phyloP scores from a whole-genome alignment of 2,329 filamentous ascomycete genomes.

The Neofusicoccum parvum region DNA sequence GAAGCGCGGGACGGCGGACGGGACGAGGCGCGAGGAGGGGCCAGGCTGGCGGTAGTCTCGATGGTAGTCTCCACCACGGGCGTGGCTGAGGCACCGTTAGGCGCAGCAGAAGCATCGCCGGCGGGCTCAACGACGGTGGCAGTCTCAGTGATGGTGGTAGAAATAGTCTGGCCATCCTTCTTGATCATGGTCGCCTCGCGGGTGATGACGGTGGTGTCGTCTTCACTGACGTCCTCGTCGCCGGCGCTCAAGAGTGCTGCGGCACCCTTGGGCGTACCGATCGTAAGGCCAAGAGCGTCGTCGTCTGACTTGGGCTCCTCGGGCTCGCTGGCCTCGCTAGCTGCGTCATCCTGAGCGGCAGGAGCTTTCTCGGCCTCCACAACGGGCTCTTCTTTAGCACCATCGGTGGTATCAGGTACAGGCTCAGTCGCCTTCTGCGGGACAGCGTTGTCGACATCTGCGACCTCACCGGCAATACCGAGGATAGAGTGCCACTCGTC shows the following conservation, averaged over 20 bases:
- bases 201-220: neutral
- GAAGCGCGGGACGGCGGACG: neutral
- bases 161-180: slow-evolving; percentile 4
- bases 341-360: neutral
- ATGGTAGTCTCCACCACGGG: neutral
- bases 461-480: slow-evolving; percentile 41
- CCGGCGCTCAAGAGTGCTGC: slow-evolving; percentile 6
- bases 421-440: slow-evolving; percentile 2
- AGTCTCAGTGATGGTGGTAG: neutral
- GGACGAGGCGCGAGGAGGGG: neutral
- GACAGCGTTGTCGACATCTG: neutral
- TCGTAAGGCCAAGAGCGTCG: slow-evolving; percentile 12
- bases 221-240: neutral
- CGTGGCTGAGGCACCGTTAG: neutral
- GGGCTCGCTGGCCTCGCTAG: slow-evolving; percentile 15
- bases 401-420: neutral
- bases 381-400: neutral
- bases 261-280: slow-evolving; percentile 19
- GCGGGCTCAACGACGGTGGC: neutral
- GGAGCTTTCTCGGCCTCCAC: neutral
- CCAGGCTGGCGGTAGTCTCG: neutral
- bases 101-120: neutral
- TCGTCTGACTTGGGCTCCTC: slow-evolving; percentile 12
- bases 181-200: slow-evolving; percentile 2
- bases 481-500: slow-evolving; percentile 68